phyloP scores from a whole-genome alignment of 495 filamentous ascomycete species.

The Aspergillus sparsus region DNA sequence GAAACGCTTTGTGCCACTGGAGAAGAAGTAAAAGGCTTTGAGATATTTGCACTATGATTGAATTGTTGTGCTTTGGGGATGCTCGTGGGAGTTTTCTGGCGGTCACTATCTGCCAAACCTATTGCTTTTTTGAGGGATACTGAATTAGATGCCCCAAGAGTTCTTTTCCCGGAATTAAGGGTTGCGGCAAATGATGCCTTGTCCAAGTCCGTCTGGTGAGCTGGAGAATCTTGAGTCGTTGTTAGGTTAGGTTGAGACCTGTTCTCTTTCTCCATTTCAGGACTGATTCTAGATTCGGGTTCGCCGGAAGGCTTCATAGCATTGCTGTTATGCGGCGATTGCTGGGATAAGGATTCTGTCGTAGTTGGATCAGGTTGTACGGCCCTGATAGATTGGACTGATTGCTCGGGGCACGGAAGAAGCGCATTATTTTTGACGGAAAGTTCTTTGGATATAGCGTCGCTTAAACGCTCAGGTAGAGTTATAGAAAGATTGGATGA shows the following conservation, averaged over 20 bases:
- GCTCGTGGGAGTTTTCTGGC: background rate
- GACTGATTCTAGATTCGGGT: background rate
- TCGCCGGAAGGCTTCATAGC: background rate
- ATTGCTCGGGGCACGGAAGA: constrained; percentile 24
- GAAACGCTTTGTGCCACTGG: background rate
- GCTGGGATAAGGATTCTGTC: constrained; percentile 4
- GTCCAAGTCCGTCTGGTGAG: constrained; percentile 29
- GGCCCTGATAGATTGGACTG: constrained; percentile 10
- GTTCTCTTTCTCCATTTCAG: background rate
- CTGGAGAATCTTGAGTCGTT: background rate
- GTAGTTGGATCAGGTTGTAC: constrained; percentile 17
- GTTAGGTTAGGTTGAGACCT: background rate
- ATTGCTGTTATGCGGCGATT: background rate
- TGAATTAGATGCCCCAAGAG: background rate
- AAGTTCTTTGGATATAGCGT: constrained; percentile 38
- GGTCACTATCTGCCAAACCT: background rate
- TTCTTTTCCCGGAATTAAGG: constrained; percentile 28
- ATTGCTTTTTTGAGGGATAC: background rate
- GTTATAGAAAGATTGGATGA: constrained; percentile 30
- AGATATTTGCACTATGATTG: background rate
- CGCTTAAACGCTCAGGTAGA: constrained; percentile 37
- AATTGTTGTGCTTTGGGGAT: background rate
- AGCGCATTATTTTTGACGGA: constrained; percentile 32
- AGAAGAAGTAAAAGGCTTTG: background rate
- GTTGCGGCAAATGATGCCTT: constrained; percentile 33